Evolutionary conservation across 2,329 filamentous ascomycete species (phyloP).

Genomic region (Aspergillus sp.): DNA sequence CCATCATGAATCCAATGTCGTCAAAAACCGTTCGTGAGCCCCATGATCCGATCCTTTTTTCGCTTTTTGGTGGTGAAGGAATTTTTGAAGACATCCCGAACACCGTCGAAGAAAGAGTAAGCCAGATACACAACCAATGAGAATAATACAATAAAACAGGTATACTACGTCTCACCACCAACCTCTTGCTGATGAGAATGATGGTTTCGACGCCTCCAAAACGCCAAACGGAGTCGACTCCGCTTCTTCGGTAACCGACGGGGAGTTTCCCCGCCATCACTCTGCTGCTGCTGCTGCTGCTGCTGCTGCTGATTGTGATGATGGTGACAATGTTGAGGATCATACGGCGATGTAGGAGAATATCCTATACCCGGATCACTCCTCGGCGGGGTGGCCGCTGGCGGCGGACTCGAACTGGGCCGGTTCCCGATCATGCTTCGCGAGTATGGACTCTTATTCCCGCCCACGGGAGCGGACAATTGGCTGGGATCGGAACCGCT

Average conservation of each 20-base stretch:
- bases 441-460: constrained; percentile 16
- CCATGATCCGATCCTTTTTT: constrained; percentile 11
- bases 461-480: constrained; percentile 8
- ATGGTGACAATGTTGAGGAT: background rate
- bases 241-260: constrained; percentile 28
- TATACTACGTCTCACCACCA: constrained; percentile 24
- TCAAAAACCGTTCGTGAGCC: constrained; percentile 18
- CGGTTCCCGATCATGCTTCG: constrained; percentile 15
- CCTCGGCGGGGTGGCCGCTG: too few relatives aligned
- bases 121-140: constrained; percentile 2
- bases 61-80: background rate
- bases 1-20: constrained; percentile 19
- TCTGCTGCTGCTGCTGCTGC: background rate
- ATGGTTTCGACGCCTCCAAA: constrained; percentile 32
- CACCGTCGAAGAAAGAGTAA: too few relatives aligned
- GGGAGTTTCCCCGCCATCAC: background rate
- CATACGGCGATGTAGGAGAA: background rate
- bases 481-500: background rate
- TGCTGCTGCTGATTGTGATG: background rate
- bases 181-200: constrained; percentile 21
- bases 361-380: background rate
- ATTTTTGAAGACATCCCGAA: background rate
- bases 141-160: constrained; percentile 1
- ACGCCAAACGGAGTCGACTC: constrained; percentile 34
- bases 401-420: constrained; percentile 18